Percentiles rank a stretch among this genome's conserved stretches.
Evolutionary conservation across 331 rosid genomes (phyloP).

Genomic region (Malus hybrid): DNA sequence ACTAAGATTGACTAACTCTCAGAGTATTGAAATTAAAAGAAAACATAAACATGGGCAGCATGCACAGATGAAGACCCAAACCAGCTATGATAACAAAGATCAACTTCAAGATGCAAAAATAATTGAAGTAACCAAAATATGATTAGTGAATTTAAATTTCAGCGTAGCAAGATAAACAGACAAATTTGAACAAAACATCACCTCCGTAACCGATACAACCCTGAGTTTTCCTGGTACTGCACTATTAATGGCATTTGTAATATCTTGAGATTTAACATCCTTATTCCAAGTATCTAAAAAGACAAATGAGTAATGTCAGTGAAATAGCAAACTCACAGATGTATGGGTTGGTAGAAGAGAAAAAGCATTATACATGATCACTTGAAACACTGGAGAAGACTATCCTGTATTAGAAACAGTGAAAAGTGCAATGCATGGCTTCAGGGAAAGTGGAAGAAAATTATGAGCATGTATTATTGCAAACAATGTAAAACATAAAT

Average conservation of each 20-base stretch:
- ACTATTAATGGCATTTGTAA: constrained; percentile 65
- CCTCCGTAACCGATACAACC: constrained; percentile 68
- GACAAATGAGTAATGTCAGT: constrained; percentile 2
- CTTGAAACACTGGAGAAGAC: background rate
- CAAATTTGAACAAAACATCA: constrained; percentile 19
- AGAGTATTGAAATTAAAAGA: background rate
- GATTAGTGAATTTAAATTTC: constrained; percentile 4
- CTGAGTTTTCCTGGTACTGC: constrained; percentile 72
- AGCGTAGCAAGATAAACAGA: background rate
- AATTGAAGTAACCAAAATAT: constrained; percentile 12
- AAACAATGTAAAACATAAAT: background rate
- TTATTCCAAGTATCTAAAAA: constrained; percentile 80
- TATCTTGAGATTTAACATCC: constrained; percentile 56
- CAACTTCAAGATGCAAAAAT: background rate
- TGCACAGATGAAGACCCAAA: background rate
- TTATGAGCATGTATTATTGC: background rate
- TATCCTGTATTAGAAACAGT: background rate
- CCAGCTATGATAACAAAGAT: background rate
- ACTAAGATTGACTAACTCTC: constrained; percentile 12
- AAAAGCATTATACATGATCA: background rate
- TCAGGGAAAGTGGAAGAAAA: background rate
- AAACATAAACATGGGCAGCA: background rate
- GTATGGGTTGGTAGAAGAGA: background rate
- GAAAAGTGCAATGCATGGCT: background rate
- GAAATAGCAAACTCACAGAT: background rate